These are phyloP conservation scores for Leptographium procerum DNA, from an alignment of 2,329 filamentous ascomycete genomes.

Conservation along the genomic window DNA sequence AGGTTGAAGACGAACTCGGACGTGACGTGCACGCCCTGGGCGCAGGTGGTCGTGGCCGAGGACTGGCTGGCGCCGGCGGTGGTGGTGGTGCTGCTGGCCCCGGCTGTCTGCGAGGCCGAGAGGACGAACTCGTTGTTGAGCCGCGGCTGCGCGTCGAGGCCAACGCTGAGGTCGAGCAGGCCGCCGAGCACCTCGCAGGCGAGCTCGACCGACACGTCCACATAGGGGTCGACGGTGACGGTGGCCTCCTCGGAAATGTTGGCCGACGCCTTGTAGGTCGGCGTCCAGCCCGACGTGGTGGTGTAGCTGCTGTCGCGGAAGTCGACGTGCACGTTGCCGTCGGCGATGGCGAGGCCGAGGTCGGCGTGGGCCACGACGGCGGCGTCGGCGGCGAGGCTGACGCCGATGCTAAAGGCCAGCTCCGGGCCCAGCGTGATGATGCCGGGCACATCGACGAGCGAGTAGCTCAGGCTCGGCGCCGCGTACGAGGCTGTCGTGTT, in stretches of 20 bases:
- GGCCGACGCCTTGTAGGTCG: constrained; percentile 10
- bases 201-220: constrained; percentile 14
- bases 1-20: constrained; percentile 18
- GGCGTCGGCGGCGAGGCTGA: not conserved
- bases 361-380: not conserved
- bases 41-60: constrained; percentile 9
- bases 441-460: constrained; percentile 26
- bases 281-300: constrained; percentile 11
- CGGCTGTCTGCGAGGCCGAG: constrained; percentile 3
- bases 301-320: constrained; percentile 16
- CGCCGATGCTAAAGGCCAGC: constrained; percentile 5
- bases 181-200: constrained; percentile 16
- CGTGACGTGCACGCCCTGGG: constrained; percentile 15
- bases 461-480: constrained; percentile 24
- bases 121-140: constrained; percentile 17
- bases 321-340: constrained; percentile 17
- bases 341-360: not conserved
- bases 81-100: not conserved
- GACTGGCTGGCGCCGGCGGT: constrained; percentile 3
- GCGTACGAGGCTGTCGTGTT: constrained; percentile 23
- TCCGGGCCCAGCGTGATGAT: constrained; percentile 19
- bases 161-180: constrained; percentile 16
- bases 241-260: constrained; percentile 13
- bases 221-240: constrained; percentile 15
- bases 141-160: constrained; percentile 16